Evolutionary conservation across 768 basidiomycete genomes (phyloP), one percentile per base, ranked within the genome.

Genomic region (Krasilnikovozyma curviuscula): DNA sequence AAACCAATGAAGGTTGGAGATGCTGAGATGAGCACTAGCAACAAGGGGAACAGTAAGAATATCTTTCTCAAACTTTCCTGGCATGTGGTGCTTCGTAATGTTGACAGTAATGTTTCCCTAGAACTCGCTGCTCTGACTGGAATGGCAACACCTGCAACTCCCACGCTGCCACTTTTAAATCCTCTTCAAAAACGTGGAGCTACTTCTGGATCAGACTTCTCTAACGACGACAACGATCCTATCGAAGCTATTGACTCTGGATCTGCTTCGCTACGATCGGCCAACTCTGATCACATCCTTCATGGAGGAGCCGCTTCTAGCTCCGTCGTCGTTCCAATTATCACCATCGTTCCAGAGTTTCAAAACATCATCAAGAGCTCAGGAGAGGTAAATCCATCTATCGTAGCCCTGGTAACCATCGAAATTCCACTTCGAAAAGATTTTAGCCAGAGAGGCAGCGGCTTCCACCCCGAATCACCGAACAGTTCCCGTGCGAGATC

Each of bases 1-100:
- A 73, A 88, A 28, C 88, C 88, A 16, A 97, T 98, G 93, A 86
- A 86, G 60, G 73, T 98, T 14, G 81, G 79, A 21, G 86, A 91
- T 49, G 81, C 40, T 7, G 39, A 35, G 25, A 35, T 18, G 6
- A 29, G 81, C 23, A 83, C 84, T 58, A 74, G 75, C 9, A 77
- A 78, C 50, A 84, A 82, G 68, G 59, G 54, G 12, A 79, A 89
- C 70, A 97, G 91, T 93, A 54, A 58, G 68, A 68, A 18, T 19
- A 14, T 34, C 18, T 6, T 40, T 14, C 19, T 34, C 19, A 9
- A 31, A 9, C 18, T 31, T 28, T 29, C 10, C 32, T 44, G 41
- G 9, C 25, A 42, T 55, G 2, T n/a, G 25, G 25, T 5, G 23
- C 13, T 31, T 31, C n/a, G 12, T 19, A 19, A 13, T 18, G 4